phyloP scores from a whole-genome alignment of 2,329 filamentous ascomycete species.

The Mollisia scopiformis region DNA sequence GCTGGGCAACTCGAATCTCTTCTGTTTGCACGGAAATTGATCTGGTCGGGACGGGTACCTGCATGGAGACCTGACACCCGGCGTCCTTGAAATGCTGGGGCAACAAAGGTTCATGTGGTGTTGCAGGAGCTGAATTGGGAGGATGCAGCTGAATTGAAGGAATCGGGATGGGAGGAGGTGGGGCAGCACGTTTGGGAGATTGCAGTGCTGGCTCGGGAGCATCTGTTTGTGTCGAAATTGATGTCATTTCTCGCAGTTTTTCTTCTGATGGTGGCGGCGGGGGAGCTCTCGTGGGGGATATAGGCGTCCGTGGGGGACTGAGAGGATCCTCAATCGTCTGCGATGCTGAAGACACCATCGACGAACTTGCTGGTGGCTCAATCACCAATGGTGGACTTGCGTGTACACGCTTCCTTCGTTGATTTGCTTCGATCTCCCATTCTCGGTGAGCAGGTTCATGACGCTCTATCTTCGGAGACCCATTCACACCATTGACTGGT shows the following conservation, averaged over 20 bases:
- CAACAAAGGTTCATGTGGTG: constrained; percentile 73
- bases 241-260: constrained; percentile 49
- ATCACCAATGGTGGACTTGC: constrained; percentile 53
- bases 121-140: constrained; percentile 80
- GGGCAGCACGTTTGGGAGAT: constrained; percentile 30
- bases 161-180: constrained; percentile 59
- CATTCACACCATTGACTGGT: constrained; percentile 19
- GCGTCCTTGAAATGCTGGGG: constrained; percentile 84
- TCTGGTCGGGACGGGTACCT: constrained; percentile 43
- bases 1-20: constrained; percentile 81
- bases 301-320: constrained; percentile 68
- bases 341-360: constrained; percentile 67
- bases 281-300: constrained; percentile 49
- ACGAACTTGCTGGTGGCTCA: constrained; percentile 45
- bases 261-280: constrained; percentile 41
- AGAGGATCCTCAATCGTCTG: constrained; percentile 65
- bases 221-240: constrained; percentile 66
- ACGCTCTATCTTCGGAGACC: constrained; percentile 26
- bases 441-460: constrained; percentile 43
- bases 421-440: constrained; percentile 71
- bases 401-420: constrained; percentile 70
- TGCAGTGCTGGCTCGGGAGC: constrained; percentile 13
- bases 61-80: constrained; percentile 74
- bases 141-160: constrained; percentile 88
- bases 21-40: constrained; percentile 77